These are phyloP conservation scores for Mucor piriformis DNA, from an alignment of 371 early-diverging fungal species.

Conservation along the genomic window DNA sequence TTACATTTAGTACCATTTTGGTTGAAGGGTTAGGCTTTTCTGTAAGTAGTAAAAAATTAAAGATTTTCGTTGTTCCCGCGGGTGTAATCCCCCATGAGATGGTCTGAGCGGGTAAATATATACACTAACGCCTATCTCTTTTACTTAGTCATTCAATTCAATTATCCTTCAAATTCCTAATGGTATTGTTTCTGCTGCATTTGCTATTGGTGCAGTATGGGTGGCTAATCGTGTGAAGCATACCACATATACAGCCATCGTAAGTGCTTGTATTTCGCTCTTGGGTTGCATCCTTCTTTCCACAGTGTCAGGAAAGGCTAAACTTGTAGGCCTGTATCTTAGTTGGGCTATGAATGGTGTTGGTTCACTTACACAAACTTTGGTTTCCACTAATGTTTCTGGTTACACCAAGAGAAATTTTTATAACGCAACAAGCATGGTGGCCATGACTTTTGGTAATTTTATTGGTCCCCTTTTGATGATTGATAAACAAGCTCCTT, in stretches of 20 bases:
- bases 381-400: conserved; percentile 27
- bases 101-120: too few relatives aligned
- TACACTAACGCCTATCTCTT: too few relatives aligned
- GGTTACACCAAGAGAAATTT: conserved; percentile 32
- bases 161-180: conserved; percentile 36
- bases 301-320: conserved; percentile 18
- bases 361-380: conserved; percentile 15
- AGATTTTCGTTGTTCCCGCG: too few relatives aligned
- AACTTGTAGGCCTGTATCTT: conserved; percentile 28
- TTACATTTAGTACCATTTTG: conserved; percentile 38
- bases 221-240: conserved; percentile 5
- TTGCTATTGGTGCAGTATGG: conserved; percentile 15
- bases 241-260: conserved; percentile 12
- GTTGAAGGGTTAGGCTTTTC: conserved; percentile 40
- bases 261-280: conserved; percentile 2
- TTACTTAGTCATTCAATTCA: conserved; percentile 15
- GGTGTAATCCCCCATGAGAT: too few relatives aligned
- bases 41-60: conserved; percentile 20
- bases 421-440: conserved; percentile 25
- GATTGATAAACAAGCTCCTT: conserved; percentile 23
- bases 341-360: conserved; percentile 25
- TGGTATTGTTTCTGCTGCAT: conserved; percentile 20
- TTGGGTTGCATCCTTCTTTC: conserved; percentile 26
- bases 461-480: conserved; percentile 33
- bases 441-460: conserved; percentile 31